A percentile compares a stretch with the other conserved stretches of the same genome.
Conservation (phyloP, 352 stramenopile species). For the Phytophthora pistaciae region DNA sequence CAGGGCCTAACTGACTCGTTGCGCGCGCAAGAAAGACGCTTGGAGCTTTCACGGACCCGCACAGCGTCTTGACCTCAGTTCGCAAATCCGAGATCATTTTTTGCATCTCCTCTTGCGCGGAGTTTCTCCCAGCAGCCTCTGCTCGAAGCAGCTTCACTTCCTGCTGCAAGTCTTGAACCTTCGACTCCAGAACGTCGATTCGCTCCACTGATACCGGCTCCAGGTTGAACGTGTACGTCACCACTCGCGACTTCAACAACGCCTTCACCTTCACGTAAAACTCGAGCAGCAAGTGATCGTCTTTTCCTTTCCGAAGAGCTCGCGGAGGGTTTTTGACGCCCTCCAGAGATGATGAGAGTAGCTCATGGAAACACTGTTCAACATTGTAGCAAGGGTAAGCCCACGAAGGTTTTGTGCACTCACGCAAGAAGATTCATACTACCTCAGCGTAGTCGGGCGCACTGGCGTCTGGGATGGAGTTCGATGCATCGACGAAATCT, state of each 20-base stretch:
- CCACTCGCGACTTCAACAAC: conserved; percentile 12
- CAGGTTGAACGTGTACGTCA: conserved; percentile 6
- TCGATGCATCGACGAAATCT: not conserved
- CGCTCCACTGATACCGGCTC: conserved; percentile 8
- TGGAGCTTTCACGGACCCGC: conserved; percentile 1
- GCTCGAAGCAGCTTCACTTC: conserved; percentile 19
- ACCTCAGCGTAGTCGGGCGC: not conserved
- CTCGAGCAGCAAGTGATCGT: conserved; percentile 8
- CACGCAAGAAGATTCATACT: not conserved
- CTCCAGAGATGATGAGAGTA: conserved; percentile 1
- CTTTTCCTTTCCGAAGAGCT: conserved; percentile 7
- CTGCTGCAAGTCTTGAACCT: conserved; percentile 12
- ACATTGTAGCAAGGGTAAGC: not conserved
- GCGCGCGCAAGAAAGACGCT: conserved; percentile 10
- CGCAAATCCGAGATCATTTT: conserved; percentile 6
- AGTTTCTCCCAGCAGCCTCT: not conserved
- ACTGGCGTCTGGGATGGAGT: conserved; percentile 7
- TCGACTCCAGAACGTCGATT: conserved; percentile 13
- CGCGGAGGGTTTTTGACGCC: not conserved
- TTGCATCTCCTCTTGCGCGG: conserved; percentile 8
- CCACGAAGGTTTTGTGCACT: not conserved
- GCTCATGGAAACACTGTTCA: conserved; percentile 14
- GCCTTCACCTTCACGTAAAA: conserved; percentile 23
- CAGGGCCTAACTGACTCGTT: conserved; percentile 3
- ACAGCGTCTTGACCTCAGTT: conserved; percentile 9